Base-by-base conservation (phyloP, 768 basidiomycete species). In the Phylloporus arenicola region DNA sequence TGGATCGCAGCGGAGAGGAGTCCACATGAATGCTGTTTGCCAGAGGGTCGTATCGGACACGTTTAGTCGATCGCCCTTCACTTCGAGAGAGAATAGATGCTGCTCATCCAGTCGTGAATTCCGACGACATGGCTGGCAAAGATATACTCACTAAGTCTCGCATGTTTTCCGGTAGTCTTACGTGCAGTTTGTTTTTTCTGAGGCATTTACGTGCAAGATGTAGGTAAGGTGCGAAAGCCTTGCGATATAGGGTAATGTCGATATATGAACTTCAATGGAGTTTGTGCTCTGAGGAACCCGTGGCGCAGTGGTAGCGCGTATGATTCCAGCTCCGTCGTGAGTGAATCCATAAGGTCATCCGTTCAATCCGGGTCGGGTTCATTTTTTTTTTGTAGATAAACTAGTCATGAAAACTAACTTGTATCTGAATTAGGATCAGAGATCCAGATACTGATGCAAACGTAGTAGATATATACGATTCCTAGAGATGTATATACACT, bases 321-420 rank as follows among this genome's bases (percentile, higher is more conserved):
- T 66, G 69, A 70, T 70, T 70, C 69, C 69, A 70, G 68, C 51
- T 53, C 33, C 0, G 29, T 1, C 3, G 16, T n/a, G 56, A 41
- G 52, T 39, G 33, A 48, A 8, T 72, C 72, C 70, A 68, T 64
- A 72, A 72, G 70, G 72, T 73, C 72, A 71, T 72, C 72, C 70
- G 70, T 72, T 73, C 72, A 68, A 72, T 64, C 65, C 72, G 70
- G 70, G 71, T 72, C 59, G 68, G 70, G 71, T 67, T 71, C 68
- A 71, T 3, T 53, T 59, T 67, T 67, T 47, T 42, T 24, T 24
- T 24, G 22, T 24, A 24, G 5, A 24, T 24, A 22, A 27, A 27
- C 22, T 6, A 35, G 13, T 30, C 29, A 12, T 30, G 29, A 25
- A 24, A 25, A 35, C n/a, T 2, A 12, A 13, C 22, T 27, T 30